These are phyloP conservation scores for Prototheca wickerhamii DNA, from an alignment of 163 green algal genomes.

Conservation along the genomic window DNA sequence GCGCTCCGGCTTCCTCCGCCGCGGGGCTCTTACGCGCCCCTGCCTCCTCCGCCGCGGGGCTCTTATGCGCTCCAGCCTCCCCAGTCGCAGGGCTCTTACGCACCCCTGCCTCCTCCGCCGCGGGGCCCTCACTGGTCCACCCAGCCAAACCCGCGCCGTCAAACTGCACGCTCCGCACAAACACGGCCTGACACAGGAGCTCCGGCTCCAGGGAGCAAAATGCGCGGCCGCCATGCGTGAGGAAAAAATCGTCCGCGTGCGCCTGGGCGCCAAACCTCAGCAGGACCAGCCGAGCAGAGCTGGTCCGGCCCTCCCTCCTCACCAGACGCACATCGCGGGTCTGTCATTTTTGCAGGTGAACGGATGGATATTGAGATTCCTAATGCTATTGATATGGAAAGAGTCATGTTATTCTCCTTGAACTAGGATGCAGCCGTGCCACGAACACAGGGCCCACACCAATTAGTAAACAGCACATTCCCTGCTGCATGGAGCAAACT, in stretches of 20 bases:
- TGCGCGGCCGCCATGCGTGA: not conserved
- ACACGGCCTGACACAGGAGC: conserved; percentile 76
- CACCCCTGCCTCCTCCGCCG: no score
- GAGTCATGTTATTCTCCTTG: not conserved
- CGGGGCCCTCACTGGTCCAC: not conserved
- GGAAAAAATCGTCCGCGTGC: conserved; percentile 28
- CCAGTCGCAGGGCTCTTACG: not conserved
- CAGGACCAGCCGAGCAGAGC: conserved; percentile 70
- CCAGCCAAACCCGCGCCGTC: not conserved
- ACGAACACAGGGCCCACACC: no score
- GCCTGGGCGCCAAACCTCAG: conserved; percentile 63
- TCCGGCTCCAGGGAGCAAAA: conserved; percentile 81
- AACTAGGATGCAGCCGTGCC: no score
- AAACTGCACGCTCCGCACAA: conserved; percentile 68
- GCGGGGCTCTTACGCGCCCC: not conserved
- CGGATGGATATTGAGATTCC: not conserved
- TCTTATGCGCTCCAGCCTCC: not conserved
- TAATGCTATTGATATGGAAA: not conserved
- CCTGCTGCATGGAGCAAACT: not conserved
- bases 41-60: no score
- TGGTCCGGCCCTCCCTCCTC: conserved; percentile 38
- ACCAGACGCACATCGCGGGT: conserved; percentile 68
- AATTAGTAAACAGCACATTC: not conserved
- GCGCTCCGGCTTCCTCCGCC: not conserved
- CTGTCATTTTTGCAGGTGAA: conserved; percentile 14